Conservation (phyloP, 805 yeast genomes). For the Wilhelminamyces savonicus region DNA sequence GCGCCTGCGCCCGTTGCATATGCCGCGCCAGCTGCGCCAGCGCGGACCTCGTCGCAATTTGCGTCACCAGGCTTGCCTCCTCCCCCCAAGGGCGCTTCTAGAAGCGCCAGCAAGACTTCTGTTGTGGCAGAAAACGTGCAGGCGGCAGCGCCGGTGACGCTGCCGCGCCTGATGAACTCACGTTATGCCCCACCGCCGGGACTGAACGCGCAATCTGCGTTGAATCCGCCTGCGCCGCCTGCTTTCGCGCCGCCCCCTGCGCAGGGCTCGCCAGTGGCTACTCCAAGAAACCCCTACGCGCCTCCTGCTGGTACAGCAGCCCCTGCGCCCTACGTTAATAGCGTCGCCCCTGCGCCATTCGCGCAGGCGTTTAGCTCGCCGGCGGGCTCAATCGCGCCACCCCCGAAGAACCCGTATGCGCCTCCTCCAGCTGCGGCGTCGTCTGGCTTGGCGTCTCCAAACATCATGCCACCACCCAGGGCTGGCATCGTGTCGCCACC, state of each 20-base stretch:
- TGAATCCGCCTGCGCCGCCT: slow-evolving; percentile 9
- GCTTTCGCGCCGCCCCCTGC: slow-evolving; percentile 5
- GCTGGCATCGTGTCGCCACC: slow-evolving; percentile 16
- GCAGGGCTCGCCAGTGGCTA: slow-evolving; percentile 18
- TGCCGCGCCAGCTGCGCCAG: slow-evolving; percentile 7
- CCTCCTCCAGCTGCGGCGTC: slow-evolving; percentile 9
- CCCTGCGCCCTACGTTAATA: too few species aligned
- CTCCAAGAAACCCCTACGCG: slow-evolving; percentile 29
- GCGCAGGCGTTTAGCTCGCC: too few species aligned
- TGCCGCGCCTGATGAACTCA: slow-evolving; percentile 9
- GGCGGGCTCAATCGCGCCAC: too few species aligned
- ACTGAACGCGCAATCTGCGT: slow-evolving; percentile 10
- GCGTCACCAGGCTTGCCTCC: slow-evolving; percentile 21
- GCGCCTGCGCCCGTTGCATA: neutral
- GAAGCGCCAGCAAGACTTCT: slow-evolving; percentile 17
- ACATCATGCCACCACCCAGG: slow-evolving; percentile 7
- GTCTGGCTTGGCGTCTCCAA: slow-evolving; percentile 2
- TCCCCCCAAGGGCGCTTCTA: slow-evolving; percentile 21
- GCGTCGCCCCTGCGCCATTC: too few species aligned
- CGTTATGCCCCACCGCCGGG: slow-evolving; percentile 30
- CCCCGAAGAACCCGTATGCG: slow-evolving; percentile 20
- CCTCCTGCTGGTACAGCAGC: slow-evolving; percentile 11
- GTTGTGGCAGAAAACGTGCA: too few species aligned
- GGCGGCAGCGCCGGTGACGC: too few species aligned
- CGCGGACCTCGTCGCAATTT: slow-evolving; percentile 17